phyloP scores from a whole-genome alignment of 257 asterid species.

The Lavandula angustifolia region DNA sequence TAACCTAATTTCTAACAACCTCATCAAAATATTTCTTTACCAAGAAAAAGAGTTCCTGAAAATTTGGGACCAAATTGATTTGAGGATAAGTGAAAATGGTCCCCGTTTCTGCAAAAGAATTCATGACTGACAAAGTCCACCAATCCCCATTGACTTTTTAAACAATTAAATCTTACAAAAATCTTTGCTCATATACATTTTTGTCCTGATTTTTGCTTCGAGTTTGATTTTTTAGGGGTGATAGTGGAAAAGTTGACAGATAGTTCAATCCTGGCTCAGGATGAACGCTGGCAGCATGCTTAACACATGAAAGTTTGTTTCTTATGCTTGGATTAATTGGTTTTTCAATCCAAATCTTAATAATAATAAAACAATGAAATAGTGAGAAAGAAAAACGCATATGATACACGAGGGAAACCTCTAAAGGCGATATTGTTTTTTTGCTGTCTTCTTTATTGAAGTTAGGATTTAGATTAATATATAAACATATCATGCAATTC shows the following conservation, averaged over 20 bases:
- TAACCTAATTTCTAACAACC: background rate
- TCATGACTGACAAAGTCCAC: slow-evolving; percentile 29
- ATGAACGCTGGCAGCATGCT: too few relatives aligned
- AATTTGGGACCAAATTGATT: slow-evolving; percentile 24
- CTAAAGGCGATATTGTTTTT: too few relatives aligned
- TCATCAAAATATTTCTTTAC: background rate
- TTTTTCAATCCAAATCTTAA: too few relatives aligned
- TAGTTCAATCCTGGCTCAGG: too few relatives aligned
- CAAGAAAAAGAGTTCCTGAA: background rate
- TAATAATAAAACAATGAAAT: background rate
- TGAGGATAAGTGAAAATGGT: background rate
- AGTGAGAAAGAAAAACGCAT: background rate
- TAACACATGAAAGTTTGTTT: too few relatives aligned
- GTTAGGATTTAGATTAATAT: too few relatives aligned
- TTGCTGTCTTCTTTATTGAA: too few relatives aligned
- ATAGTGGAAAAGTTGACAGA: too few relatives aligned
- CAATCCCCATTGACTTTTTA: slow-evolving; percentile 14
- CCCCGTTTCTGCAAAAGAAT: slow-evolving; percentile 20
- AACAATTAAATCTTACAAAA: background rate
- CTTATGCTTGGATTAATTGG: too few relatives aligned
- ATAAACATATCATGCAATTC: too few relatives aligned
- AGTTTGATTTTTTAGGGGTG: too few relatives aligned
- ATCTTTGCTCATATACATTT: slow-evolving; percentile 22
- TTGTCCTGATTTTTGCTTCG: slow-evolving; percentile 24
- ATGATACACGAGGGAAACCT: too few relatives aligned